These are phyloP conservation scores for Uronychia binucleata DNA, from an alignment of 73 alveolate species.

Conservation along the genomic window DNA sequence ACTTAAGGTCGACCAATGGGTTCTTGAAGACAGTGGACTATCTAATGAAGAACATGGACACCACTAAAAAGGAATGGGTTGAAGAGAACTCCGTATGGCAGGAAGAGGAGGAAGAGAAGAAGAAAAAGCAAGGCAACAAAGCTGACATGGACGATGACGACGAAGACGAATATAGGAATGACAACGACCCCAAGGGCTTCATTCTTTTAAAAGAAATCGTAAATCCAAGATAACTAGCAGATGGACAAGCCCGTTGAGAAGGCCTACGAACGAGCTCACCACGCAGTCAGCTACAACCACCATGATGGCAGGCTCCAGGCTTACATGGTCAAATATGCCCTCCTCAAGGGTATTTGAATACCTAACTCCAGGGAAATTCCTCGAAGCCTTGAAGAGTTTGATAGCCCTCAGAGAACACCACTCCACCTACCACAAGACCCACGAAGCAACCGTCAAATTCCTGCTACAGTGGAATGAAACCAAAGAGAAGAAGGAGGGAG, in stretches of 20 bases:
- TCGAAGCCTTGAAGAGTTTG: neutral
- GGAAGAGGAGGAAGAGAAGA: constrained; percentile 19
- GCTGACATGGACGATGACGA: constrained; percentile 26
- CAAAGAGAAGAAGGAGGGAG: neutral
- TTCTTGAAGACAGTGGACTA: constrained; percentile 14
- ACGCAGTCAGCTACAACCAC: constrained; percentile 14
- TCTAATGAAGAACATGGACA: neutral
- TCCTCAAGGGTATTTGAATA: neutral
- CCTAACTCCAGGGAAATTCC: neutral
- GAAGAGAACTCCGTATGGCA: neutral
- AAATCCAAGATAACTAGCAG: neutral
- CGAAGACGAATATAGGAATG: constrained; percentile 50
- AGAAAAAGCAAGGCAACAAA: constrained; percentile 11
- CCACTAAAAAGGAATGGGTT: neutral
- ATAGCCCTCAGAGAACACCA: neutral
- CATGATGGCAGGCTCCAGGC: neutral
- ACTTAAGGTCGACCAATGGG: constrained; percentile 54
- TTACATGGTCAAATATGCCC: neutral
- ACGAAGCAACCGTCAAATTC: neutral
- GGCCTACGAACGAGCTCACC: constrained; percentile 4
- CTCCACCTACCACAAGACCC: neutral
- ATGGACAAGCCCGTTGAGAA: neutral
- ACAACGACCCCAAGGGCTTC: constrained; percentile 43
- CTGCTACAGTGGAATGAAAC: neutral
- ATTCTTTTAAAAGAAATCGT: constrained; percentile 28